phyloP scores from a whole-genome alignment of 768 basidiomycete species.

The Leucocoprinus leucothites region DNA sequence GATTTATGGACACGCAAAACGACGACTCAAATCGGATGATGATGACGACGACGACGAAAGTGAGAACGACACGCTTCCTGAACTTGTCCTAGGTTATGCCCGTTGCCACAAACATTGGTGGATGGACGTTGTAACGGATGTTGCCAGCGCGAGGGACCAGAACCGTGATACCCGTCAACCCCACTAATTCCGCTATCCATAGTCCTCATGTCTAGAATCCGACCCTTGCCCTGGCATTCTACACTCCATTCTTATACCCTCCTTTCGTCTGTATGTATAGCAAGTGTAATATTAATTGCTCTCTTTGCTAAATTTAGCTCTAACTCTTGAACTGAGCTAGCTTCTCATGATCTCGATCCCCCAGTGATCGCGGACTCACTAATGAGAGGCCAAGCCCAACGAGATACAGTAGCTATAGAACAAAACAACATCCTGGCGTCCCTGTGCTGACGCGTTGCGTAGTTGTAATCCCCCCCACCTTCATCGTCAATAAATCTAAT shows the following conservation, averaged over 20 bases:
- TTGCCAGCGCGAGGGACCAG: not conserved
- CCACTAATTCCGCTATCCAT: not conserved
- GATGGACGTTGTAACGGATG: not conserved
- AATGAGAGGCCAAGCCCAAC: too few relatives aligned
- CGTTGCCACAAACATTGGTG: constrained; percentile 7
- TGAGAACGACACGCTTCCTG: constrained; percentile 34
- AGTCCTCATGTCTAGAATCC: too few relatives aligned
- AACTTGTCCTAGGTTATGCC: constrained; percentile 42
- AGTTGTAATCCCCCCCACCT: too few relatives aligned
- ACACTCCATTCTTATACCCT: not conserved
- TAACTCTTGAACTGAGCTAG: not conserved
- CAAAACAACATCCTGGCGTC: too few relatives aligned
- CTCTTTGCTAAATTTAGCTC: not conserved
- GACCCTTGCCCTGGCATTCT: too few relatives aligned
- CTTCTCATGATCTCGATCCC: not conserved
- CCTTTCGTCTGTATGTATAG: constrained; percentile 2
- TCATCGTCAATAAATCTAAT: too few relatives aligned
- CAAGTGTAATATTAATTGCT: constrained; percentile 3
- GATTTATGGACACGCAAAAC: constrained; percentile 17
- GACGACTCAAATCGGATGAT: constrained; percentile 6
- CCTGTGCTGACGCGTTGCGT: too few relatives aligned
- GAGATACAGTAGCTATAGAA: too few relatives aligned
- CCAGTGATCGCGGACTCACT: too few relatives aligned
- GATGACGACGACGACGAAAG: constrained; percentile 27
- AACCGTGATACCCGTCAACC: not conserved